Percentiles rank a stretch among this genome's conserved stretches.
These are phyloP conservation scores for Tritrichomonas musculus DNA, from an alignment of 208 protist species.

Conservation along the genomic window DNA sequence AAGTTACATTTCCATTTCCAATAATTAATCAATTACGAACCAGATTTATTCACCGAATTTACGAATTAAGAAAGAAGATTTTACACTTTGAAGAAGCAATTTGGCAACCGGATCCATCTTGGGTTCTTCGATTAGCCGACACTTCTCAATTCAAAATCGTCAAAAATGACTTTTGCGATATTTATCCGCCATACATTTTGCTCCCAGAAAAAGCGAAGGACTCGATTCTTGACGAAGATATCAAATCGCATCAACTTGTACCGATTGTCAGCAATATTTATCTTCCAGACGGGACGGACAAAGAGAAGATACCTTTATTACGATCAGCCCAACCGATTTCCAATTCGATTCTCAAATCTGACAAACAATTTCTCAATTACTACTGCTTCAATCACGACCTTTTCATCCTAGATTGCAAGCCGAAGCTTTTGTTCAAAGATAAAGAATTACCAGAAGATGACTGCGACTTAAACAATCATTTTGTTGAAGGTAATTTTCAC, in stretches of 20 bases:
- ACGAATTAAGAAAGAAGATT: not conserved
- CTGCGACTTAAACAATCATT: constrained; percentile 27
- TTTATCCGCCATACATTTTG: not conserved
- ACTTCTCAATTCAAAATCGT: not conserved
- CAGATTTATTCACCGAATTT: no score
- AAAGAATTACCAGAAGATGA: no score
- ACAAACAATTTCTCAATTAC: not conserved
- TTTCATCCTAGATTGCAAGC: constrained; percentile 33
- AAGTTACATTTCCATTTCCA: no score
- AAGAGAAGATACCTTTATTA: no score
- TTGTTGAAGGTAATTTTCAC: constrained; percentile 28
- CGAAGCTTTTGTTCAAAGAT: no score
- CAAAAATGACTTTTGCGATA: not conserved
- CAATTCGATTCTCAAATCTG: not conserved
- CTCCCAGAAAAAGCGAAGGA: not conserved
- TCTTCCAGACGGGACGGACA: not conserved
- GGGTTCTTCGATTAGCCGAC: not conserved
- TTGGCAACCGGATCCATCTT: not conserved
- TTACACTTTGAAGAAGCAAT: not conserved
- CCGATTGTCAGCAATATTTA: not conserved
- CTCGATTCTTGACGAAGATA: not conserved
- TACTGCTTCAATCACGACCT: not conserved
- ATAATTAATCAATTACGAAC: no score
- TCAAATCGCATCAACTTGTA: not conserved
- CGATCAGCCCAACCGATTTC: not conserved